Evolutionary conservation across 208 protist genomes (phyloP).

Genomic region (Naegleria fowleri): DNA sequence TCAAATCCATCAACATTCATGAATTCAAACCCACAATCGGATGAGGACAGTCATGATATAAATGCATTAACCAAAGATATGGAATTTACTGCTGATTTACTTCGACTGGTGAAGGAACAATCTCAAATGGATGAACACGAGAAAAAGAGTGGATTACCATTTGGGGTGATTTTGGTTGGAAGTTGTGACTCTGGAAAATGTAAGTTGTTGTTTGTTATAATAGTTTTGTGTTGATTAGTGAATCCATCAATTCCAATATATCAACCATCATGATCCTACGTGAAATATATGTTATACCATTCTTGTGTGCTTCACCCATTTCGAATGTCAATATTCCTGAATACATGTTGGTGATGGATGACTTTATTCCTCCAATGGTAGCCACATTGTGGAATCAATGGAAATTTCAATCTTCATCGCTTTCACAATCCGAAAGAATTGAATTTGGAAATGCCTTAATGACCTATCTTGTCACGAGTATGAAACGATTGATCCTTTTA

Average conservation of each 20-base stretch:
- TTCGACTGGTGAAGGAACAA: background rate
- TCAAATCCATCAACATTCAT: too few species aligned
- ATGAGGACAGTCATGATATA: too few species aligned
- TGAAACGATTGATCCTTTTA: background rate
- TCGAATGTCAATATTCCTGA: too few species aligned
- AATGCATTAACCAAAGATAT: too few species aligned
- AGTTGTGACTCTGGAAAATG: background rate
- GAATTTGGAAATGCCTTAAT: background rate
- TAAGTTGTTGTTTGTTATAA: too few species aligned
- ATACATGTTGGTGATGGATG: too few species aligned
- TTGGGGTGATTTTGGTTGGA: background rate
- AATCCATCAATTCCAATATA: background rate
- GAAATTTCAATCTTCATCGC: background rate
- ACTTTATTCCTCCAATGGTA: too few species aligned
- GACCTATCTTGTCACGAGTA: background rate
- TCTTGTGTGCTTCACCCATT: too few species aligned
- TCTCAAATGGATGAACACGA: background rate
- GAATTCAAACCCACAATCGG: too few species aligned
- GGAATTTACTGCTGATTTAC: background rate
- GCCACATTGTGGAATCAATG: background rate
- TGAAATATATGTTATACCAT: too few species aligned
- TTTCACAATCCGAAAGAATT: background rate
- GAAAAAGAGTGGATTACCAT: background rate
- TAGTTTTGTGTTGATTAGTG: too few species aligned
- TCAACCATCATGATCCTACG: too few species aligned